Percentiles rank a stretch among this genome's conserved stretches.
Evolutionary conservation across 495 filamentous ascomycete species (phyloP).

Genomic region (Echria macrotheca): DNA sequence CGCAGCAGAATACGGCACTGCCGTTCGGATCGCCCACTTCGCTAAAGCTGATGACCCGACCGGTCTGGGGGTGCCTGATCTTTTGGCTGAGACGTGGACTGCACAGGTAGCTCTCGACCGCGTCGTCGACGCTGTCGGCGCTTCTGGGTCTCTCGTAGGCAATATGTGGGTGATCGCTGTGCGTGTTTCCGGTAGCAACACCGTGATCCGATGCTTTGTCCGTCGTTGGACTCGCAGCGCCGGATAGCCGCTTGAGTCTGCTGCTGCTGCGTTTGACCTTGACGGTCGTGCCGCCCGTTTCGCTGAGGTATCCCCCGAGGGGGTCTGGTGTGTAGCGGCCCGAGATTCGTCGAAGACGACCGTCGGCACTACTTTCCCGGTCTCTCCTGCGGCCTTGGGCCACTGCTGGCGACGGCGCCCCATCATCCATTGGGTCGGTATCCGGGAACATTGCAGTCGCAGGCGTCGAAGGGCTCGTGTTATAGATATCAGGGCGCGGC

Average conservation of each 20-base stretch:
- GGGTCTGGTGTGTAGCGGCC: conserved; percentile 39
- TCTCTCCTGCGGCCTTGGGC: conserved; percentile 50
- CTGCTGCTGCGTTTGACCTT: conserved; percentile 43
- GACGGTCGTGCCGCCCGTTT: conserved; percentile 34
- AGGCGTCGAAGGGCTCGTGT: conserved; percentile 19
- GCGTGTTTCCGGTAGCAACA: conserved; percentile 23
- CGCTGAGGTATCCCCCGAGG: conserved; percentile 32
- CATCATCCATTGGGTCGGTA: conserved; percentile 44
- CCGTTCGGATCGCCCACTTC: conserved; percentile 93
- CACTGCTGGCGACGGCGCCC: conserved; percentile 64
- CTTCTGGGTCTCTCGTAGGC: conserved; percentile 62
- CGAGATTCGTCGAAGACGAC: conserved; percentile 33
- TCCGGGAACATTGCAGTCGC: conserved; percentile 23
- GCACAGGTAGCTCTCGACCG: conserved; percentile 78
- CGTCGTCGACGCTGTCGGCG: conserved; percentile 81
- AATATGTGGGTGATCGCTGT: conserved; percentile 28
- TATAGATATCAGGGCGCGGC: conserved; percentile 15
- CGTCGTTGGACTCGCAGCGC: conserved; percentile 35
- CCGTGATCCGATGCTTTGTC: conserved; percentile 27
- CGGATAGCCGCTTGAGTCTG: conserved; percentile 43
- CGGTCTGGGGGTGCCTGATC: conserved; percentile 76
- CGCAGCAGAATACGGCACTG: conserved; percentile 90
- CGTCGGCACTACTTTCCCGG: conserved; percentile 33
- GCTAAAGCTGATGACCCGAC: conserved; percentile 87
- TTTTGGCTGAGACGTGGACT: conserved; percentile 81